phyloP scores from a whole-genome alignment of 139 green algal species.

The Penium margaritaceum region DNA sequence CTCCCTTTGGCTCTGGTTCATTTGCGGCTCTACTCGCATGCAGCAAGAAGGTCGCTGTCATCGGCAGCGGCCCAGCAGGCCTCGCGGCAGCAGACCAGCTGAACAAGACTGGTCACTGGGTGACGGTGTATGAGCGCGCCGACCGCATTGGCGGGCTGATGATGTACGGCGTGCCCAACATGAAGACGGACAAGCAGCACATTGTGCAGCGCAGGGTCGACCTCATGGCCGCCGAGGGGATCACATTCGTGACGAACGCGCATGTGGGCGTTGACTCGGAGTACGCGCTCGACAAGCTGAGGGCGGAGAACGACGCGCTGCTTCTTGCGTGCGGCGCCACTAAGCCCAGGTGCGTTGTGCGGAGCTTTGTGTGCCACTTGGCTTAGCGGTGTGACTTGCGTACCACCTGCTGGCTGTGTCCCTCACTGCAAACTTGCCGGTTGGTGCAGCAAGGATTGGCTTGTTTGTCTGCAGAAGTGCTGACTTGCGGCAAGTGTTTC shows the following conservation, averaged over 20 bases:
- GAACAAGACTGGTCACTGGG: slow-evolving; percentile 74
- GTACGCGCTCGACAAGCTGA: slow-evolving; percentile 50
- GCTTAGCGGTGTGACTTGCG: no score
- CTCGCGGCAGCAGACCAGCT: slow-evolving; percentile 90
- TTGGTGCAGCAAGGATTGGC: no score
- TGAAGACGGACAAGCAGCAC: slow-evolving; percentile 91
- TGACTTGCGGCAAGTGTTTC: no score
- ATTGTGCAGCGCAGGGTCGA: slow-evolving; percentile 88
- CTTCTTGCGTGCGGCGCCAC: slow-evolving; percentile 85
- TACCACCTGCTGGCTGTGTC: no score
- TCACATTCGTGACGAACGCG: slow-evolving; percentile 73
- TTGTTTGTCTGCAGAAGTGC: no score
- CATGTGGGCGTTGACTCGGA: slow-evolving; percentile 47
- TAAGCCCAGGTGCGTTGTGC: no score
- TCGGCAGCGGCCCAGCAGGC: slow-evolving; percentile 81
- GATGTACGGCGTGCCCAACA: slow-evolving; percentile 98
- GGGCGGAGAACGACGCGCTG: slow-evolving; percentile 62
- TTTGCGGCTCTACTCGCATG: no score
- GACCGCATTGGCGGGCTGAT: slow-evolving; percentile 90
- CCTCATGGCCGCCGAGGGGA: slow-evolving; percentile 82
- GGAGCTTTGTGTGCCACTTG: no score
- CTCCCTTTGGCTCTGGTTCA: no score
- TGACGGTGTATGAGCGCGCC: slow-evolving; percentile 87
- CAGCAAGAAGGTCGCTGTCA: slow-evolving; percentile 68
- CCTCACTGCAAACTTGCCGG: no score